Evolutionary conservation across 257 asterid species (phyloP), one percentile per base, ranked within the genome.

Genomic region (Nicotiana tomentosiformis): DNA sequence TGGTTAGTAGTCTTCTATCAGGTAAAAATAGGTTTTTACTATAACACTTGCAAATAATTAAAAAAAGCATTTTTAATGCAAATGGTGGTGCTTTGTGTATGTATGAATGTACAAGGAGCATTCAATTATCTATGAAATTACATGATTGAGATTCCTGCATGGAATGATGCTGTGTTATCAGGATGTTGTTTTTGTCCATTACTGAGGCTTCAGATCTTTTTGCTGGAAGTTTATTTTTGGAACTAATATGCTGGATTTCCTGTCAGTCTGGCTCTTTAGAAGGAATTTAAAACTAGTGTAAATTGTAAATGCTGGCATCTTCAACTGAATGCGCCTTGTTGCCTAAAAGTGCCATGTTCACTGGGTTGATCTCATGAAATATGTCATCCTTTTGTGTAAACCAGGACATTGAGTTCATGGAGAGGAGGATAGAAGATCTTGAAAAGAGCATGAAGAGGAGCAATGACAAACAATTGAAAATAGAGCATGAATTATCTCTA

Each of bases 371-470:
- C 69, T 81, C 81, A 76, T 84, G 62, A 82, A 74, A 88, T 67
- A 82, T 51, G 37, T 55, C 72, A 58, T 37, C 55, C 51, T 82
- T 83, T 5, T 81, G 43, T 83, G 46, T 86, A 81, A 82, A 16
- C 81, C 84, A 96, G 99, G 99, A 96, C 88, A 85, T 94, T 29
- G 99, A 96, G 87, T 96, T 96, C 92, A 88, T 92, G 87, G 93
- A 87, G 82, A 91, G 91, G 93, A 91, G 90, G 88, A 90, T 92
- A 84, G 99, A 96, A 56, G 99, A 96, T 91, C 84, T 96, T 62
- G 99, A 96, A 64, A 96, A 96, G 93, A 96, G 98, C 94, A 93
- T 94, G 99, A 96, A 96, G 91, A 91, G 99, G 90, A 96, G 99
- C 92, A 96, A 96, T 82, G 99, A 96, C 90, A 96, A 94, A 89